Percentiles rank a stretch among this genome's conserved stretches.
These are phyloP conservation scores for Poa annua DNA, from an alignment of 176 grass and related monocot genomes.

Conservation along the genomic window DNA sequence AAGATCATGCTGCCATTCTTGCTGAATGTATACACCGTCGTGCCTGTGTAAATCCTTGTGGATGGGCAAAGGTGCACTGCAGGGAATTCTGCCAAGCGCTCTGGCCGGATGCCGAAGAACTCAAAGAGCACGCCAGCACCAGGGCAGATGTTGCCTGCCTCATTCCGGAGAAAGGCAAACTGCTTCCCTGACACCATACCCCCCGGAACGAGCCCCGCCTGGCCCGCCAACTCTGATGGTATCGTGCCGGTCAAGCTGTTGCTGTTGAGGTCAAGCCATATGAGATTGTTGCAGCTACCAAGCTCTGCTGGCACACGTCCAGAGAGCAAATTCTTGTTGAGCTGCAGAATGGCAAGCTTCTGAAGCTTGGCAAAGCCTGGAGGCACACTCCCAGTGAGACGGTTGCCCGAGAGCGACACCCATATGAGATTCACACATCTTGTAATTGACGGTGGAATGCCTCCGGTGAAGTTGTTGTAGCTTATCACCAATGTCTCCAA, in stretches of 20 bases:
- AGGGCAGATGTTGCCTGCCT: conserved; percentile 89
- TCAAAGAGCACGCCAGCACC: conserved; percentile 94
- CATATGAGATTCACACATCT: conserved; percentile 80
- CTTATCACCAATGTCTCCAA: conserved; percentile 84
- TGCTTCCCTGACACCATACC: conserved; percentile 89
- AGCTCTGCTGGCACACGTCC: conserved; percentile 68
- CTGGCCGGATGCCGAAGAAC: conserved; percentile 80
- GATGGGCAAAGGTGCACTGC: conserved; percentile 64
- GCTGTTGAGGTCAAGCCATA: conserved; percentile 94
- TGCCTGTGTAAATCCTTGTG: conserved; percentile 87
- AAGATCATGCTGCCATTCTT: conserved; percentile 96
- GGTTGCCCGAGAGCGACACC: conserved; percentile 82
- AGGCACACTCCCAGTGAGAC: conserved; percentile 64
- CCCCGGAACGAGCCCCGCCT: conserved; percentile 70
- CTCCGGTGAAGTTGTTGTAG: conserved; percentile 78
- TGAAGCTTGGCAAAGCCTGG: conserved; percentile 57
- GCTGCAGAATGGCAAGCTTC: conserved; percentile 86
- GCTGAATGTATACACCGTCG: conserved; percentile 64
- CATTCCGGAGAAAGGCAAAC: conserved; percentile 88
- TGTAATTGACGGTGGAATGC: conserved; percentile 64
- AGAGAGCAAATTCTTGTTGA: conserved; percentile 73
- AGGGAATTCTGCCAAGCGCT: conserved; percentile 68
- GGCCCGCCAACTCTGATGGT: conserved; percentile 56
- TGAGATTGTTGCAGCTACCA: conserved; percentile 80
- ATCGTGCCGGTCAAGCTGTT: conserved; percentile 71